A percentile compares a stretch with the other conserved stretches of the same genome.
These are phyloP conservation scores for Cryphonectria nitschkei DNA, from an alignment of 2,329 filamentous ascomycete genomes.

Conservation along the genomic window DNA sequence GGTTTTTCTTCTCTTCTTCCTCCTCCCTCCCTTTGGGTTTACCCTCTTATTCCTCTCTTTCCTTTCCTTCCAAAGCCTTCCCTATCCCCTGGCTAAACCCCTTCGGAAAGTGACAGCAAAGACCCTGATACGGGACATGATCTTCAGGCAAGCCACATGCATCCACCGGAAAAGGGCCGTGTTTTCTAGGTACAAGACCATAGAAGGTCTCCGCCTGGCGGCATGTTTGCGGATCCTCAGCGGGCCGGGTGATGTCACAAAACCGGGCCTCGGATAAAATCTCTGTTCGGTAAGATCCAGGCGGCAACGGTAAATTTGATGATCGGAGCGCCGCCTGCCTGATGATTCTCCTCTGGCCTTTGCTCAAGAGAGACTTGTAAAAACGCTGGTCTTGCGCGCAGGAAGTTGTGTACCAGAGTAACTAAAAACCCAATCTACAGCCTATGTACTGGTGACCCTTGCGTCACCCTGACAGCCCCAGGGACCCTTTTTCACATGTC, in stretches of 20 bases:
- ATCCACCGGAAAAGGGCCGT: constrained; percentile 26
- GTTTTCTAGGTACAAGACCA: constrained; percentile 1
- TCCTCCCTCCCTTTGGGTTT: not conserved
- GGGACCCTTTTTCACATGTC: constrained; percentile 28
- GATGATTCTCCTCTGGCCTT: not conserved
- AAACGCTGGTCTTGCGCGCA: constrained; percentile 8
- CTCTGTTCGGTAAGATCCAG: constrained; percentile 28
- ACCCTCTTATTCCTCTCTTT: not conserved
- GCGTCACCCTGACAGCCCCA: not conserved
- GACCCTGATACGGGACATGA: not conserved
- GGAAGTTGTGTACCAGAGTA: not conserved
- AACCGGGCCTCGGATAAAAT: constrained; percentile 27
- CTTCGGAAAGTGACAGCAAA: too few relatives aligned
- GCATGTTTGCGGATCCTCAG: constrained; percentile 25
- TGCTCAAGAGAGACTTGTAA: not conserved
- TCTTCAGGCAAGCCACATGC: not conserved
- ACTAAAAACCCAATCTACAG: not conserved
- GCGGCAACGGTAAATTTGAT: constrained; percentile 6
- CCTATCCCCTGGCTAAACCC: not conserved
- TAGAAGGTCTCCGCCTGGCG: constrained; percentile 15
- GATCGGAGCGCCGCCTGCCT: not conserved
- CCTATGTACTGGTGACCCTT: not conserved
- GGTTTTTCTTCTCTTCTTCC: not conserved
- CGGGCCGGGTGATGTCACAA: constrained; percentile 28
- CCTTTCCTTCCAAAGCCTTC: not conserved